Evolutionary conservation across 2,329 filamentous ascomycete species (phyloP).

Genomic region (Fusarium gaditjirri): DNA sequence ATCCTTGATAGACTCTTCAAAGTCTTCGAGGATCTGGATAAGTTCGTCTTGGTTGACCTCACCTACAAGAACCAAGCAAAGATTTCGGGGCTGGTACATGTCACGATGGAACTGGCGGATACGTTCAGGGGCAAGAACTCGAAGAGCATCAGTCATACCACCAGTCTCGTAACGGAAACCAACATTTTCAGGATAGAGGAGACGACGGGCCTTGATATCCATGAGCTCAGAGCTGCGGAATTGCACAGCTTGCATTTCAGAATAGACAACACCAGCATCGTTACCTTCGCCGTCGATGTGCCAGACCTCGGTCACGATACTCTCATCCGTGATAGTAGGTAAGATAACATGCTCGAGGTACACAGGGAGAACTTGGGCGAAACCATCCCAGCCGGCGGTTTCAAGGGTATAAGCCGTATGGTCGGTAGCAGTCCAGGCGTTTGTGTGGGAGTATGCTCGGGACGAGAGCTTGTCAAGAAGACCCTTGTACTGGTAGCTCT

Average conservation of each 20-base stretch:
- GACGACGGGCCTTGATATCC: slow-evolving; percentile 80
- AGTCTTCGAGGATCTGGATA: slow-evolving; percentile 82
- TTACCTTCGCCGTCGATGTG: slow-evolving; percentile 94
- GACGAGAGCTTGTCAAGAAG: slow-evolving; percentile 94
- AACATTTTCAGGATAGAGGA: slow-evolving; percentile 87
- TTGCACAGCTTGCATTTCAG: slow-evolving; percentile 97
- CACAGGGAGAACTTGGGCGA: slow-evolving; percentile 91
- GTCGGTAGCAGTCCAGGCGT: slow-evolving; percentile 96
- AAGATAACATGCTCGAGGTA: slow-evolving; percentile 95
- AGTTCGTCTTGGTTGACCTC: slow-evolving; percentile 87
- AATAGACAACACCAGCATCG: slow-evolving; percentile 97
- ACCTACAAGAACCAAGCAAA: slow-evolving; percentile 91
- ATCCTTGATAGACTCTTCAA: slow-evolving; percentile 86
- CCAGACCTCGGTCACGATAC: slow-evolving; percentile 94
- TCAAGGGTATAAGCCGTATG: slow-evolving; percentile 97
- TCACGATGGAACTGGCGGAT: slow-evolving; percentile 95
- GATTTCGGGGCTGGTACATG: slow-evolving; percentile 98
- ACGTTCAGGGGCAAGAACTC: slow-evolving; percentile 85
- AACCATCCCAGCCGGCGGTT: slow-evolving; percentile 96
- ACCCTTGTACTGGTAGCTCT: slow-evolving; percentile 93
- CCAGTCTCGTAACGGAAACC: slow-evolving; percentile 99
- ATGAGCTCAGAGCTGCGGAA: slow-evolving; percentile 88
- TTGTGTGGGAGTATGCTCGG: slow-evolving; percentile 91
- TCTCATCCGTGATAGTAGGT: slow-evolving; percentile 91
- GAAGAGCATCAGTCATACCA: slow-evolving; percentile 91